These are phyloP conservation scores for Paspalum vaginatum DNA, from an alignment of 176 grass and related monocot species.

Conservation along the genomic window DNA sequence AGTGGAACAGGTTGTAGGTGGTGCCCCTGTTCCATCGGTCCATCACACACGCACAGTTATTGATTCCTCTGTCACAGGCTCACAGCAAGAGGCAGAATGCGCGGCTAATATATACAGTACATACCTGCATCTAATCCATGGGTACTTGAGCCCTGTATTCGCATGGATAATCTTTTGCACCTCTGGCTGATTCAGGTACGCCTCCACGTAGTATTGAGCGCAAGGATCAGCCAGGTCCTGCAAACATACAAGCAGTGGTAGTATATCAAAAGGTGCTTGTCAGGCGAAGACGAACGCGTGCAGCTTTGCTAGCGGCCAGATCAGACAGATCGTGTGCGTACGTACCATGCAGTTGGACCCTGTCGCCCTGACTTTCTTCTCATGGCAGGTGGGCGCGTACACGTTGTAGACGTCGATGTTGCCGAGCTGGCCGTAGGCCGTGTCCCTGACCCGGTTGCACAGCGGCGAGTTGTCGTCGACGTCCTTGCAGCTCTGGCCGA, in stretches of 20 bases:
- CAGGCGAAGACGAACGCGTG: not conserved
- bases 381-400: slow-evolving; percentile 40
- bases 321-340: not conserved
- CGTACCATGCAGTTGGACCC: slow-evolving; percentile 45
- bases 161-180: slow-evolving; percentile 50
- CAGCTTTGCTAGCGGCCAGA: too few relatives aligned
- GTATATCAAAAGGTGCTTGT: not conserved
- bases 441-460: slow-evolving; percentile 35
- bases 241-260: not conserved
- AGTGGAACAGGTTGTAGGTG: slow-evolving; percentile 28
- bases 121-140: slow-evolving; percentile 49
- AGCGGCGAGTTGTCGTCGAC: slow-evolving; percentile 34
- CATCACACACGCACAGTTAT: too few relatives aligned
- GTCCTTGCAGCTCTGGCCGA: slow-evolving; percentile 38
- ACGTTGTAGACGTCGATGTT: slow-evolving; percentile 55
- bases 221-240: slow-evolving; percentile 50
- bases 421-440: slow-evolving; percentile 39
- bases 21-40: not conserved
- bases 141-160: not conserved
- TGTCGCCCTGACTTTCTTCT: slow-evolving; percentile 22
- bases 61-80: too few relatives aligned
- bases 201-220: slow-evolving; percentile 29
- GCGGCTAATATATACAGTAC: too few relatives aligned
- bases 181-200: slow-evolving; percentile 52
- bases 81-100: too few relatives aligned